Conservation (phyloP, 2,329 filamentous ascomycete species). For the Colletotrichum orbiculare region DNA sequence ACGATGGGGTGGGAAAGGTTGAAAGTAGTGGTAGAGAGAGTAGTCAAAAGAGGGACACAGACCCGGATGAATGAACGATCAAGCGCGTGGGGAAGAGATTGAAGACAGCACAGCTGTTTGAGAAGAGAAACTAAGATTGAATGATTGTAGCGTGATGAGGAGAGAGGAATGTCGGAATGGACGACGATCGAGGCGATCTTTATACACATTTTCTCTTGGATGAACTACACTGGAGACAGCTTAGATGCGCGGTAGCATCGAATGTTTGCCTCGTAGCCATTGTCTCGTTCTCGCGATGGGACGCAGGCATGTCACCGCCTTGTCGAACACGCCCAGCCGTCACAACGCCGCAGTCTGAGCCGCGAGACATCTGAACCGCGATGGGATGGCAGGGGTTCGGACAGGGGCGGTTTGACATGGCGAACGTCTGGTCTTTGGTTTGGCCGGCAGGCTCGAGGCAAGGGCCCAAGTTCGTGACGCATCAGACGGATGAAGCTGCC, state of each 20-base stretch:
- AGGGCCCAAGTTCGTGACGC: constrained; percentile 18
- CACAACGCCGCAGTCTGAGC: constrained; percentile 1
- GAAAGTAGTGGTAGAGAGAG: constrained; percentile 13
- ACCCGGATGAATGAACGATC: constrained; percentile 34
- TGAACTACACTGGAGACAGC: constrained; percentile 5
- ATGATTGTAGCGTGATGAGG: constrained; percentile 35
- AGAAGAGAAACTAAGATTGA: constrained; percentile 21
- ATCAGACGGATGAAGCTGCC: constrained; percentile 35
- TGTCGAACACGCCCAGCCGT: constrained; percentile 3
- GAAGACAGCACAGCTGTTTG: constrained; percentile 36
- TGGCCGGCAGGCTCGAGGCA: background rate
- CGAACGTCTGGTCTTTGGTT: background rate
- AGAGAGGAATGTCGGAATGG: constrained; percentile 2
- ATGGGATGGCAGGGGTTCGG: constrained; percentile 29
- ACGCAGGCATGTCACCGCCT: background rate
- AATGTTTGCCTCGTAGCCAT: constrained; percentile 18
- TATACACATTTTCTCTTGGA: constrained; percentile 27
- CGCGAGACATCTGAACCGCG: constrained; percentile 7
- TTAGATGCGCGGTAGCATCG: constrained; percentile 8
- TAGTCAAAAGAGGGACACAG: constrained; percentile 31
- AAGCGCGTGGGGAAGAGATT: constrained; percentile 32
- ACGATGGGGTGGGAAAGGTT: background rate
- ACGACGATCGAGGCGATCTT: constrained; percentile 33
- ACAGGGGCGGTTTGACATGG: constrained; percentile 12
- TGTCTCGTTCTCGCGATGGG: constrained; percentile 15